Percentiles rank a stretch among this genome's conserved stretches.
Evolutionary conservation across 257 asterid genomes (phyloP).

Genomic region (Ligustrum vulgare): DNA sequence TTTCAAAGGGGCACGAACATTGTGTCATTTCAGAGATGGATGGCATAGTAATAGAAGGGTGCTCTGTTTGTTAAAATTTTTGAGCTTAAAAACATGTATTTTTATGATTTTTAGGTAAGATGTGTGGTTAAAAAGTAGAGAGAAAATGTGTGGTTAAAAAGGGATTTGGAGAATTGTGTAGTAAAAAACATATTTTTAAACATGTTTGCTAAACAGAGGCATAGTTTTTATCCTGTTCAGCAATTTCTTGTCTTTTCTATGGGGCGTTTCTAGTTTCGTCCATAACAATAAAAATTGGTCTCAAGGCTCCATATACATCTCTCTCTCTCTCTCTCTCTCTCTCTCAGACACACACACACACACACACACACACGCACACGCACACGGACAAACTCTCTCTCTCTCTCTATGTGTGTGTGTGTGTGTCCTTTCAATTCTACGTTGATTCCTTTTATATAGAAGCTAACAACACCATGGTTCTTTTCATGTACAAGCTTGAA

Average conservation of each 20-base stretch:
- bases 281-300: conserved; percentile 9
- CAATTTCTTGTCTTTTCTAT: not conserved
- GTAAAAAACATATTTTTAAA: too few species aligned
- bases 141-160: too few species aligned
- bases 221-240: not conserved
- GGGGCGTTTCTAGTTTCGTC: conserved; percentile 13
- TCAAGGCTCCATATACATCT: conserved; percentile 5
- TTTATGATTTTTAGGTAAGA: too few species aligned
- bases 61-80: too few species aligned
- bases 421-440: not conserved
- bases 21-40: not conserved
- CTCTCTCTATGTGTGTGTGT: not conserved
- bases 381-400: too few species aligned
- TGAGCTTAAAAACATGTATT: too few species aligned
- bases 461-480: conserved; percentile 26
- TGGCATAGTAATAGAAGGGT: not conserved
- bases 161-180: too few species aligned
- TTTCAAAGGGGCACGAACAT: not conserved
- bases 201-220: too few species aligned
- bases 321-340: not conserved
- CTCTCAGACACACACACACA: too few species aligned
- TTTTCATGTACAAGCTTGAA: conserved; percentile 61
- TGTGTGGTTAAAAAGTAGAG: too few species aligned
- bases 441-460: conserved; percentile 18
- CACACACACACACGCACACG: too few species aligned